phyloP scores from a whole-genome alignment of 805 yeast genomes.

The Teunomyces kruisii region DNA sequence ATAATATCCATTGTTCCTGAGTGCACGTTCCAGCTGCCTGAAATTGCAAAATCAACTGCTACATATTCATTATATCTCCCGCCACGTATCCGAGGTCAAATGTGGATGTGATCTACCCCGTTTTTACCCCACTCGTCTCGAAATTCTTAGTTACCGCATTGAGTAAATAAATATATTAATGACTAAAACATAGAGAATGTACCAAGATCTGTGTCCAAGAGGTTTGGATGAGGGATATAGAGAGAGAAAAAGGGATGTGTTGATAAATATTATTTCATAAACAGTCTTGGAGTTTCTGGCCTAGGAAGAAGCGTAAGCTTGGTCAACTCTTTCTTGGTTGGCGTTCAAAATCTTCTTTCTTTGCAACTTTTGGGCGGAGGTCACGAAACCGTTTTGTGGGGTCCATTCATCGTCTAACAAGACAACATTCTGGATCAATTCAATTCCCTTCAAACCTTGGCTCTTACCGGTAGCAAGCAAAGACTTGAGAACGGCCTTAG shows the following conservation, averaged over 20 bases:
- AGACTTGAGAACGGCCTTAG: conserved; percentile 52
- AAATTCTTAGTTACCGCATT: background rate
- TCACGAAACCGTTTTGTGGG: conserved; percentile 90
- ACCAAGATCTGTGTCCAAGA: background rate
- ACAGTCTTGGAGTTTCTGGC: background rate
- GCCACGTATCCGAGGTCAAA: background rate
- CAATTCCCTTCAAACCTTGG: conserved; percentile 84
- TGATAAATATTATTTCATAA: conserved; percentile 1
- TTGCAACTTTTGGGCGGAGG: conserved; percentile 95
- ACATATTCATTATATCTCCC: no score
- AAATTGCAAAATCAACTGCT: background rate
- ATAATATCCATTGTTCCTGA: no score
- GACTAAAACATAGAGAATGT: conserved; percentile 1
- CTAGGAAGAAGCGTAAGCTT: conserved; percentile 44
- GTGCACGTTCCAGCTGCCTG: no score
- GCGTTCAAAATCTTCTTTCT: conserved; percentile 81
- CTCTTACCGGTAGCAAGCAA: conserved; percentile 72
- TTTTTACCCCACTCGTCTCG: background rate
- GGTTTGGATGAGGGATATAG: no score
- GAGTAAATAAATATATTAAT: conserved; percentile 1
- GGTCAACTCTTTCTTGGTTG: conserved; percentile 66
- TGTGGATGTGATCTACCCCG: background rate
- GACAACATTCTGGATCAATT: conserved; percentile 75
- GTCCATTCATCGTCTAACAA: conserved; percentile 94
- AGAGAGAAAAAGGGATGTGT: background rate